Evolutionary conservation across 2,329 filamentous ascomycete genomes (phyloP), one percentile per base, ranked within the genome.

Genomic region (Xylariaceae sp.): DNA sequence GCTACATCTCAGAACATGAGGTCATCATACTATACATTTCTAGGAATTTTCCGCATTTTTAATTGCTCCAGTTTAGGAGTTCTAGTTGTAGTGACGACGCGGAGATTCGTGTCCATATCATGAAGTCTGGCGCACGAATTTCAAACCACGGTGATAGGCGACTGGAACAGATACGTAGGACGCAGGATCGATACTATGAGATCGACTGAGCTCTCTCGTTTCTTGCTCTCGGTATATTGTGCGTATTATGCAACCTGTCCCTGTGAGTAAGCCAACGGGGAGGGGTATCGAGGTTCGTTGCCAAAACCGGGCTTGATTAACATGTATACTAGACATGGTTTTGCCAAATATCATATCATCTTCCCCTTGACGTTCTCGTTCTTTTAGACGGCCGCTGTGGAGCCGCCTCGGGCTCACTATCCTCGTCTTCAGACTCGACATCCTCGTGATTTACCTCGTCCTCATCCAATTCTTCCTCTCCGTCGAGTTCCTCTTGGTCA

Each of bases 391-490:
- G 59, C 61, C 70, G 63, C 39, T 76, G 75, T 43, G 75, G 73
- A 39, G 71, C 73, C 10, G 72, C 69, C 55, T 78, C 75, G 15
- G 67, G 69, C 43, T 80, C 77, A 47, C 74, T 77, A 52, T 75
- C 75, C 32, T 77, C 79, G 10, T 80, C 79, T 52, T 85, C 82
- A 6, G 76, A 78, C 45, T 79, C 76, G 31, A 76, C 72, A 45
- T 85, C 82, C 33, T 81, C 76, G 47, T 83, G 76, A 41, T 81
- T 71, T 2, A 80, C 79, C 51, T 84, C 80, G 15, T 83, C 77
- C 52, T 82, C 80, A 18, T 82, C 78, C 2, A 81, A 65, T 1
- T 71, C 71, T 57, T 76, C 75, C 33, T 75, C 73, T 1, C 64
- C 76, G 7, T 74, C 77, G 38, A 75, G 71, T 14, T 75, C 74